These are phyloP conservation scores for Phytophthora pseudosyringae DNA, from an alignment of 352 stramenopile genomes.

Conservation along the genomic window DNA sequence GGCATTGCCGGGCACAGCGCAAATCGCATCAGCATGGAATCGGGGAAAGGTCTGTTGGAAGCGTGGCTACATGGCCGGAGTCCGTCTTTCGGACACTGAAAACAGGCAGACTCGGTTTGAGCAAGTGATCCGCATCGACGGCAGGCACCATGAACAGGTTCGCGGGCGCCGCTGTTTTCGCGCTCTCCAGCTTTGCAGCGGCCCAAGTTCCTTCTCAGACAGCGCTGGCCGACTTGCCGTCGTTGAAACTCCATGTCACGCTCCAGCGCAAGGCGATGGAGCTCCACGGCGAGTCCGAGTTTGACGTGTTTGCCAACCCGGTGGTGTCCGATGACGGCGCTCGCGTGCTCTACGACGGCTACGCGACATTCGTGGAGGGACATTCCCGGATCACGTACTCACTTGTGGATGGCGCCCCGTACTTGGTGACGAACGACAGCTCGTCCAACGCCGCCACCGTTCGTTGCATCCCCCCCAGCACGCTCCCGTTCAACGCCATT, in stretches of 20 bases:
- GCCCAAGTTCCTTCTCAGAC: not conserved
- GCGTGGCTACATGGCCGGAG: conserved; percentile 21
- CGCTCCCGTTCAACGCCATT: conserved; percentile 32
- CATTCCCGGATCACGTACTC: conserved; percentile 33
- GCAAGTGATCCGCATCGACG: not conserved
- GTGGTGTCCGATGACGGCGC: conserved; percentile 27
- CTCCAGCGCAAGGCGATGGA: conserved; percentile 35
- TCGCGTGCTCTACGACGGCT: conserved; percentile 33
- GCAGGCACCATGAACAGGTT: conserved; percentile 11
- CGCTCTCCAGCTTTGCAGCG: not conserved
- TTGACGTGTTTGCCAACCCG: conserved; percentile 37
- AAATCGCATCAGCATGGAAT: conserved; percentile 25
- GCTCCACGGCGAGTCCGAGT: conserved; percentile 30
- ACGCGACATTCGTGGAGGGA: conserved; percentile 34
- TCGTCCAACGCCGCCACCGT: conserved; percentile 12
- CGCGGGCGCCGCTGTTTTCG: conserved; percentile 4
- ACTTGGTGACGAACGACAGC: conserved; percentile 31
- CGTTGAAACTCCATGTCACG: conserved; percentile 43
- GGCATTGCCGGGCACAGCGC: too few species aligned
- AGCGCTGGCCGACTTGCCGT: conserved; percentile 25
- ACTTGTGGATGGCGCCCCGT: conserved; percentile 33
- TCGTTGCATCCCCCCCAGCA: conserved; percentile 24
- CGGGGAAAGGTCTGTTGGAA: conserved; percentile 15
- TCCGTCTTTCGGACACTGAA: too few species aligned
- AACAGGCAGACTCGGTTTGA: not conserved